phyloP scores from a whole-genome alignment of 805 yeast genomes.

The Brettanomyces custersianus region DNA sequence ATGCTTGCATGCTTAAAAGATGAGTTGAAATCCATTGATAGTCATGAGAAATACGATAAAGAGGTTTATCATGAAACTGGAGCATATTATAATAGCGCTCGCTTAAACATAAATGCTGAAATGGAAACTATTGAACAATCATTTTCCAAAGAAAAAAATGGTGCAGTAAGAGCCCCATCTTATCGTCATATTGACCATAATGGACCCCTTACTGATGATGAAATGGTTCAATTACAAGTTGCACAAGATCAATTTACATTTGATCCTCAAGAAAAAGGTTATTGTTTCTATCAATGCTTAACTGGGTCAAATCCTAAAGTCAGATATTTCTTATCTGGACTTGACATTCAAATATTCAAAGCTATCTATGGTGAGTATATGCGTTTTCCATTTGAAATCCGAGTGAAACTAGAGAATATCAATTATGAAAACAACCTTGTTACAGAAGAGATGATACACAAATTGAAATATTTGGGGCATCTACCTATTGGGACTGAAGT shows the following conservation, averaged over 20 bases:
- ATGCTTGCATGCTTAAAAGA: conserved; percentile 42
- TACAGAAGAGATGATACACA: conserved; percentile 46
- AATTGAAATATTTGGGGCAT: conserved; percentile 69
- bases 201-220: conserved; percentile 17
- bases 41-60: conserved; percentile 48
- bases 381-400: conserved; percentile 57
- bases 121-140: conserved; percentile 31
- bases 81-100: conserved; percentile 44
- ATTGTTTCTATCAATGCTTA: conserved; percentile 64
- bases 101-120: conserved; percentile 41
- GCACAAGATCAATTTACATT: conserved; percentile 8
- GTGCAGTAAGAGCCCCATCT: conserved; percentile 47
- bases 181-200: conserved; percentile 33
- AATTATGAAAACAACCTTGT: conserved; percentile 45
- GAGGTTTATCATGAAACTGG: conserved; percentile 42
- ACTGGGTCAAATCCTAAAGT: conserved; percentile 54
- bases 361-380: conserved; percentile 53
- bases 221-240: conserved; percentile 11
- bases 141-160: conserved; percentile 12
- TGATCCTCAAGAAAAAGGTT: conserved; percentile 33
- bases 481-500: conserved; percentile 79
- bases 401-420: conserved; percentile 61
- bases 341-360: conserved; percentile 66
- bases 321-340: conserved; percentile 60
- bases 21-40: conserved; percentile 48